Evolutionary conservation across 768 basidiomycete genomes (phyloP).

Genomic region (Tylopilus subfusipes): DNA sequence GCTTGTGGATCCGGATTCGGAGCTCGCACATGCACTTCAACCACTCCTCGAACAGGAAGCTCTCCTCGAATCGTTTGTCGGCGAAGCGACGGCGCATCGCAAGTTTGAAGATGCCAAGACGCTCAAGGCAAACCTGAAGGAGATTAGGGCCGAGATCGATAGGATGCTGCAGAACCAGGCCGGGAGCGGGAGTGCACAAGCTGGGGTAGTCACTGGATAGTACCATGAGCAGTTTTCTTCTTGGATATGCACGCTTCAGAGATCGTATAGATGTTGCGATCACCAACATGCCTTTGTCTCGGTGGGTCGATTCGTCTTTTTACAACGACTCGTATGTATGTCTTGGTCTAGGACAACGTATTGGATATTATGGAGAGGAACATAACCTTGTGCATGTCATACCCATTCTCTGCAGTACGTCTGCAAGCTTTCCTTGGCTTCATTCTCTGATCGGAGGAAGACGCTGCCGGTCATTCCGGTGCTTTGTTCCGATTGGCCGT

Average conservation of each 20-base stretch:
- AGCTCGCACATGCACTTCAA: conserved; percentile 70
- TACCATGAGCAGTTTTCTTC: not conserved
- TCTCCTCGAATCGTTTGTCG: conserved; percentile 83
- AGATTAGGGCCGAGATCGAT: conserved; percentile 83
- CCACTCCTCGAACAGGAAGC: conserved; percentile 94
- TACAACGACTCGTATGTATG: not conserved
- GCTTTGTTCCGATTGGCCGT: no score
- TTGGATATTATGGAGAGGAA: not conserved
- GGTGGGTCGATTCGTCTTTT: no score
- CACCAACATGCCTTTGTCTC: not conserved
- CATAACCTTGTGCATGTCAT: no score
- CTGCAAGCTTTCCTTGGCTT: no score
- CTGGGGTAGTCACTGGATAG: not conserved
- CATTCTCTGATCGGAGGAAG: no score
- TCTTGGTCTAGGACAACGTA: not conserved
- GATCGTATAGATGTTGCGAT: not conserved
- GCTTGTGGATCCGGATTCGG: conserved; percentile 61
- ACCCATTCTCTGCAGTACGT: no score
- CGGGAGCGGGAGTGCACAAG: not conserved
- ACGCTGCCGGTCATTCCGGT: no score
- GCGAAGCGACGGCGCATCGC: conserved; percentile 82
- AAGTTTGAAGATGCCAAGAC: conserved; percentile 96
- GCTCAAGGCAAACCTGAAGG: conserved; percentile 70
- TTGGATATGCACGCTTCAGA: not conserved
- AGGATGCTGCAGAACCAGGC: conserved; percentile 47